Percentiles rank a stretch among this genome's conserved stretches.
phyloP scores from a whole-genome alignment of 257 asterid genomes.

The Nicotiana sylvestris region DNA sequence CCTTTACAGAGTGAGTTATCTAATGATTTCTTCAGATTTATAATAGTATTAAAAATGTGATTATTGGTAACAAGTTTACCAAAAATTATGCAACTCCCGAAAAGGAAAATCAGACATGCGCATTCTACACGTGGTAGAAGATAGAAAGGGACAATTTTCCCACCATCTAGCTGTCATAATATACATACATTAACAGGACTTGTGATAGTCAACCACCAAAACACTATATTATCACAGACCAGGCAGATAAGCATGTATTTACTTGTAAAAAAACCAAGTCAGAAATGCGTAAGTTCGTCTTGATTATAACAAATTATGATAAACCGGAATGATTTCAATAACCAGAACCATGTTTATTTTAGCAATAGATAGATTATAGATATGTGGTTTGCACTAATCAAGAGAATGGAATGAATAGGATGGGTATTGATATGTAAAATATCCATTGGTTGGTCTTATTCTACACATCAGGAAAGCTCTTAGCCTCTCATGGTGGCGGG shows the following conservation, averaged over 20 bases:
- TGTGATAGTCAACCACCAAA: neutral
- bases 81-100: neutral
- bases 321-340: neutral
- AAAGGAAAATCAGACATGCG: neutral
- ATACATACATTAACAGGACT: neutral
- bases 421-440: constrained; percentile 1
- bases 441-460: neutral
- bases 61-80: neutral
- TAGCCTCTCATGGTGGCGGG: neutral
- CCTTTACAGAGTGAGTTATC: neutral
- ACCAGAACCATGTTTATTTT: neutral
- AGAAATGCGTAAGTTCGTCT: neutral
- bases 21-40: neutral
- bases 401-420: neutral
- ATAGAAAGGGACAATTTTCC: neutral
- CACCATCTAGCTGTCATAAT: neutral
- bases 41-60: neutral
- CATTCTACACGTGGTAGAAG: neutral
- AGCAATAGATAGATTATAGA: constrained; percentile 1
- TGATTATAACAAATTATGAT: neutral
- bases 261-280: neutral
- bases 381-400: neutral
- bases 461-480: constrained; percentile 1
- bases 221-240: neutral
- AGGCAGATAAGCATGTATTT: neutral